phyloP scores from a whole-genome alignment of 2,329 filamentous ascomycete genomes.

The Zalaria sp. region DNA sequence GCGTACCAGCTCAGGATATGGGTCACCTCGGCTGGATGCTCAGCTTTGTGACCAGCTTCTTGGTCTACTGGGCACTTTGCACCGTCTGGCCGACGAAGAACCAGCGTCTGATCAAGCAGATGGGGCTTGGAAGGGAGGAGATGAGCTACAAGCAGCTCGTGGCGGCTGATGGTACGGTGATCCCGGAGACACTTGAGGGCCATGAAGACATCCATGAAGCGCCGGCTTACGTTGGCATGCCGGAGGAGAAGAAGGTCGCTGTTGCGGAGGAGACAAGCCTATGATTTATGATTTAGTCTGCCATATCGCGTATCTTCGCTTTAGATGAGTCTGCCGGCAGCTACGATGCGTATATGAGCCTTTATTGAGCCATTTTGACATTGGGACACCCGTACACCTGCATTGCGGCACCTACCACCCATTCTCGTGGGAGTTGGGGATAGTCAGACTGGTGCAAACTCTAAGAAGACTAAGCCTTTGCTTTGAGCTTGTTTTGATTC shows the following conservation, averaged over 20 bases:
- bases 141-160: conserved; percentile 9
- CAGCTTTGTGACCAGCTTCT: conserved; percentile 41
- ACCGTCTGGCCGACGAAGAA: conserved; percentile 23
- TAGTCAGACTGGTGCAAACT: no score
- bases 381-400: no score
- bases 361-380: no score
- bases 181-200: conserved; percentile 5
- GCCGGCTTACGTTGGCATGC: background rate
- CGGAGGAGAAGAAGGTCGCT: conserved; percentile 1
- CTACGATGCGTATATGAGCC: no score
- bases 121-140: conserved; percentile 16
- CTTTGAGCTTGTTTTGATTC: no score
- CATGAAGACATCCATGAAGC: background rate
- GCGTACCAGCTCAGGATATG: conserved; percentile 17
- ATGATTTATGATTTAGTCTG: no score
- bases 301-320: no score
- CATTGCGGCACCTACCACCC: no score
- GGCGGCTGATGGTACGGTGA: conserved; percentile 8
- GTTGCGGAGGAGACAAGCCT: conserved; percentile 1
- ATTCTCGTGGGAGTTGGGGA: no score
- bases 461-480: no score
- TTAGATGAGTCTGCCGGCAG: no score
- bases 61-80: conserved; percentile 36
- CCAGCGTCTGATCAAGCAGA: conserved; percentile 20
- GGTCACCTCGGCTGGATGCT: conserved; percentile 50